Evolutionary conservation across 345 rosid species (phyloP), one percentile per base, ranked within the genome.

Genomic region (Citrus inodora): DNA sequence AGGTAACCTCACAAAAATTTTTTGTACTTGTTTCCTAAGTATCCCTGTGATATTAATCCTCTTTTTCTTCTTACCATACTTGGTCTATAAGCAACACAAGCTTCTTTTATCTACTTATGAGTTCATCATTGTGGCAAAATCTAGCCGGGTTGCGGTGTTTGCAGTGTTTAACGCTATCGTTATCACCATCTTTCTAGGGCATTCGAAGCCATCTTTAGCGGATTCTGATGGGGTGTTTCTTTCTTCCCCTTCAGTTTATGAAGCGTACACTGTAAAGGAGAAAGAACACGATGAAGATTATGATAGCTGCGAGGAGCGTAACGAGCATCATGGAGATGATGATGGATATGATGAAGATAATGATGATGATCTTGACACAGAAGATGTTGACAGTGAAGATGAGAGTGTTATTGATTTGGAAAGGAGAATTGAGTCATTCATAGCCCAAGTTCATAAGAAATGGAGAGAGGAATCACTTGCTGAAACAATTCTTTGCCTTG

Each of bases 381-480:
- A 71, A 32, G 80, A 55, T 5, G 71, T 42, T 42, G n/a, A 21
- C 1, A 68, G 78, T 37, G 84, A 61, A 60, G 82, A 71, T 46
- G 65, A 56, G 10, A 38, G 24, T 28, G 55, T 53, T 9, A 42
- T 21, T 0, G 79, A 84, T 21, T 62, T 81, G 77, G 79, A 81
- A 59, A 59, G 22, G 61, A 81, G 64, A 51, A 70, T 69, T 51
- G 84, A 84, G 37, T 80, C 76, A 13, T 81, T 84, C 72, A 84
- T 84, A 38, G 79, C 76, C 13, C 69, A 76, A 42, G 84, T 79
- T 9, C 21, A 81, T 35, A 64, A 59, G 48, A 61, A 67, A 81
- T 42, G 87, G 84, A 67, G 73, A 27, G 84, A 84, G 46, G 87
- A 84, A 67, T 61, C n/a, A 1, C 61, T 67, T 35, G 24, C 67